Base-by-base conservation (phyloP, 2,329 filamentous ascomycete species). In the Zasmidium cellare region DNA sequence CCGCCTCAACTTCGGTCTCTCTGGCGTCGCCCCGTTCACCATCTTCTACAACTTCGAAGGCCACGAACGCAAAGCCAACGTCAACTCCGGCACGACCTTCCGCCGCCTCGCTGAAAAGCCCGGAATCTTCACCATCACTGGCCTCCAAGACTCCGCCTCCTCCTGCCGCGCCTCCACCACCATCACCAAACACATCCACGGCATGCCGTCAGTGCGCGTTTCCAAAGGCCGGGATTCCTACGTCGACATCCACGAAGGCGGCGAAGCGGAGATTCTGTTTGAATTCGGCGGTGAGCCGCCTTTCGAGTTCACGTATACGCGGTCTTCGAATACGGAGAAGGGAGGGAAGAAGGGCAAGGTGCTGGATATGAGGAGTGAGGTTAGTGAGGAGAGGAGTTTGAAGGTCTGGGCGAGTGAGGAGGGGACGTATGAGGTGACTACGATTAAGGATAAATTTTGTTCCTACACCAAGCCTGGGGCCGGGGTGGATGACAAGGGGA, bases 261-360 rank as follows among this genome's bases (percentile, higher is more conserved):
- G 92, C 61, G 90, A 96, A 72, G 92, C 94, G 0, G 91, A 97
- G 71, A 92, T 99, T 53, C 79, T 91, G 7, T 97, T 99, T 68
- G 90, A 96, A 69, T 99, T 99, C 76, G 92, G 90, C 79, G 94
- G 96, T 56, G 92, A 90, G 5, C 92, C 94, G 61, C 94, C 94
- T 1, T 99, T 99, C 70, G 94, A 97, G 76, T 99, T 97, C 72
- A 97, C 93, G 57, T 97, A 96, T 74, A 97, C 92, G 19, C 84
- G 94, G 61, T 94, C 89, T 75, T 91, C 91, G 46, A 96, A 96
- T 72, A 87, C 87, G n/a, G 76, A 78, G 58, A 91, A 87, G 77
- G 88, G 89, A 1, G 68, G 69, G 12, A 90, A 91, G 74, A 89
- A 87, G 70, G 86, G 88, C 38, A 82, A 87, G 67, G 84, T 99